Evolutionary conservation across 192 early-diverging fungal genomes (phyloP).

Genomic region (Coemansia guatemalensis): DNA sequence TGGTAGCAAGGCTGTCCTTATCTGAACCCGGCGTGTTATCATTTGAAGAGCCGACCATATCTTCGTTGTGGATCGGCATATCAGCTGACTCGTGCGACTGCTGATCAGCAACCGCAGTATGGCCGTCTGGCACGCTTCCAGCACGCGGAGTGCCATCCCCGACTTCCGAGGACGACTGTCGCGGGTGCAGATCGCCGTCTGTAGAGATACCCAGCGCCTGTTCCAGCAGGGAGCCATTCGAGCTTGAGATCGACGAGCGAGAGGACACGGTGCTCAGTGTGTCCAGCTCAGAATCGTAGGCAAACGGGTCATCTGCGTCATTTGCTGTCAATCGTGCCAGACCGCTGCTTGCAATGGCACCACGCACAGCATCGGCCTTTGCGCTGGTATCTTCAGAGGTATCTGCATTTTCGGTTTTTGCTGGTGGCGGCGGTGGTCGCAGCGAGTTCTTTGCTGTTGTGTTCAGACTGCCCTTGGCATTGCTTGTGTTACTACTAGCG

Average conservation of each 20-base stretch:
- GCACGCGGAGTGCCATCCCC: not conserved
- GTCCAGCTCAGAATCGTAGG: conserved; percentile 53
- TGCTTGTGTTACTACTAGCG: conserved; percentile 13
- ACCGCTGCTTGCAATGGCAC: not conserved
- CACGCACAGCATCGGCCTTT: too few species aligned
- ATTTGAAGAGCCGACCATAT: not conserved
- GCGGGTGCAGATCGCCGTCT: conserved; percentile 1
- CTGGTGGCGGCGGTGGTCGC: not conserved
- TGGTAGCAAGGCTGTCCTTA: too few species aligned
- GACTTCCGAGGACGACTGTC: not conserved
- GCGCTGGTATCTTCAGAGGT: too few species aligned
- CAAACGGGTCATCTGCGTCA: conserved; percentile 46
- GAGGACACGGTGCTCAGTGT: conserved; percentile 54
- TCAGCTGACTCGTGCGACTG: not conserved
- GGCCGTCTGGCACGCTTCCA: too few species aligned
- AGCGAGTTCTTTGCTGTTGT: not conserved
- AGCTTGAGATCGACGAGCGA: conserved; percentile 48
- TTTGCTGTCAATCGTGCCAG: conserved; percentile 12
- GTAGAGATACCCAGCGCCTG: conserved; percentile 12
- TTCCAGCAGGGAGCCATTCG: conserved; percentile 24
- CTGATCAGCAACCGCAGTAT: not conserved
- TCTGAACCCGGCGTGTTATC: too few species aligned
- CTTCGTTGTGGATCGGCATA: conserved; percentile 4
- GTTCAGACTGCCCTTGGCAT: not conserved
- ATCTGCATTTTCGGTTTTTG: not conserved